Base-by-base conservation (phyloP, 352 stramenopile species). In the Globisporangium carolinianum region DNA sequence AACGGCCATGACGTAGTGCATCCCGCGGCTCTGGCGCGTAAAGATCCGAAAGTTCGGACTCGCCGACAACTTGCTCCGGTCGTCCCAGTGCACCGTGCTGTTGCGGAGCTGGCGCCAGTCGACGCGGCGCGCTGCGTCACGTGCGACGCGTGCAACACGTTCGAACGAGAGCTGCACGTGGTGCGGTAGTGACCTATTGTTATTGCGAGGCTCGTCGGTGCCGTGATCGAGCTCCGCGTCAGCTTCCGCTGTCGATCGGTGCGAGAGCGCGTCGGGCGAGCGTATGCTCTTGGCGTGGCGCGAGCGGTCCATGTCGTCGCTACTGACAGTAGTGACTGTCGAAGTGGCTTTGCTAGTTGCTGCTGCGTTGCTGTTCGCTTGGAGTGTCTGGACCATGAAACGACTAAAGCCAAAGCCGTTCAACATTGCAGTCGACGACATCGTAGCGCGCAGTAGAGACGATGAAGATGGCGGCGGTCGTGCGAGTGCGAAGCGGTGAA, bases 11-110 rank as follows among this genome's bases (percentile, higher is more conserved):
- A 62, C 49, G 60, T 66, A 61, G 55, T 62, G 55, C 60, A 62
- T 58, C 11, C 60, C 60, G 41, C 60, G 60, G n/a, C 39, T 58
- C 60, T 59, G 49, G 51, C 55, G 60, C 43, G 55, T 66, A 55
- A 52, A 66, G 55, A 66, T 58, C 1, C 52, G 36, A 32, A 65
- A 65, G 35, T 47, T 60, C 5, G 18, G 43, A 17, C 47, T 65
- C 53, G 53, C 54, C 4, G 53, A 57, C 6, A 52, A 8, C 43
- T 42, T 49, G 15, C 62, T 66, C 49, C 57, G 57, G 50, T 62
- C 46, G 42, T 66, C 55, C 60, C 60, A 66, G 55, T 62, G 58
- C 12, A 53, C 10, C 12, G 47, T 62, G 51, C 63, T 69, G 51
- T 42, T 57, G 12, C 59, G 60, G 17, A 66, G 50, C 42, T 66